Conservation (phyloP, 2,329 filamentous ascomycete species). For the Colletotrichum tofieldiae region DNA sequence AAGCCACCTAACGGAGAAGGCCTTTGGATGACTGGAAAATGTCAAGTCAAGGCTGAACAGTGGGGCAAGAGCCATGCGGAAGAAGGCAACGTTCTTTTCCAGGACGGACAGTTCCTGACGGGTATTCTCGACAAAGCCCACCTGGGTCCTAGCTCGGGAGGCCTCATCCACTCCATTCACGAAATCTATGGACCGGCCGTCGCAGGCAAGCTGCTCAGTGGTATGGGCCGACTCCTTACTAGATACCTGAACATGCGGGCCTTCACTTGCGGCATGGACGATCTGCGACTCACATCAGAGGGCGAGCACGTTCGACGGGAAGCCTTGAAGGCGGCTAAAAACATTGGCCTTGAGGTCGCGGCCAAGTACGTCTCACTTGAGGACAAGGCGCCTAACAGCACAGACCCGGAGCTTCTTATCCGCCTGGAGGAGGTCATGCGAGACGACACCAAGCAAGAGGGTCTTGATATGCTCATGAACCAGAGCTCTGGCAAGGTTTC, state of each 20-base stretch:
- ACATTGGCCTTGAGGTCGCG: constrained; percentile 84
- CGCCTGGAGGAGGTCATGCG: constrained; percentile 91
- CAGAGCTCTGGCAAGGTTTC: constrained; percentile 79
- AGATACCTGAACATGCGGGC: constrained; percentile 93
- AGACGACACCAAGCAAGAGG: constrained; percentile 91
- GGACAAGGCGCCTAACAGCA: constrained; percentile 72
- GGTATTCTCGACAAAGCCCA: constrained; percentile 98
- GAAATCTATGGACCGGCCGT: constrained; percentile 92
- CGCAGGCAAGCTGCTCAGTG: constrained; percentile 90
- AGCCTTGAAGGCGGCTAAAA: constrained; percentile 77
- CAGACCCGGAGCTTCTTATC: constrained; percentile 79
- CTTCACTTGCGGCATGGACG: constrained; percentile 98
- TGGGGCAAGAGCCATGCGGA: constrained; percentile 82
- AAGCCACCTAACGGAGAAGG: constrained; percentile 82
- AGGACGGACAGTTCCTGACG: constrained; percentile 88
- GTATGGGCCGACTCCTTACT: constrained; percentile 90
- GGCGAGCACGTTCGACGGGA: constrained; percentile 82
- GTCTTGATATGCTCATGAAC: constrained; percentile 91
- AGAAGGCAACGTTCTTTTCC: constrained; percentile 86
- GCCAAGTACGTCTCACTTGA: constrained; percentile 90
- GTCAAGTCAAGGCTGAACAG: constrained; percentile 81
- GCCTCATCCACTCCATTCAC: constrained; percentile 92
- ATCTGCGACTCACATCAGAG: constrained; percentile 85
- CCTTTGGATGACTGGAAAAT: constrained; percentile 84
- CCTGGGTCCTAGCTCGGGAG: constrained; percentile 88